Evolutionary conservation across 371 early-diverging fungal species (phyloP).

Genomic region (Mucor ambiguus): DNA sequence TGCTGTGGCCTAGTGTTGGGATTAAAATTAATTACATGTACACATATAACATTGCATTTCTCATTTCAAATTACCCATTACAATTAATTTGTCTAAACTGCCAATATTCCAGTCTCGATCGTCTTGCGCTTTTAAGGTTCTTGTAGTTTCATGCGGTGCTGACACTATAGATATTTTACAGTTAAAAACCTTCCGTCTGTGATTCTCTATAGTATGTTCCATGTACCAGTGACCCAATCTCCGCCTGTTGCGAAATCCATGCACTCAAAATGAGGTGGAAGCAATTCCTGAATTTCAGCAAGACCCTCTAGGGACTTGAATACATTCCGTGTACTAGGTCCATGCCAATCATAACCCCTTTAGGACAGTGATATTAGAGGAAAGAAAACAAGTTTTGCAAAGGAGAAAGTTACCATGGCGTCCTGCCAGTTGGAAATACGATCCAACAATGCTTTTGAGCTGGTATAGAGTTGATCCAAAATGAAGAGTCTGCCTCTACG

Average conservation of each 20-base stretch:
- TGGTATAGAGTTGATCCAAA: constrained; percentile 58
- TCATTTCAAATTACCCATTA: constrained; percentile 25
- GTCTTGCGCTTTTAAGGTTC: constrained; percentile 15
- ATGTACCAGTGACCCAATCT: constrained; percentile 25
- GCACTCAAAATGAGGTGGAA: constrained; percentile 25
- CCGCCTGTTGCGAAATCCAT: constrained; percentile 9
- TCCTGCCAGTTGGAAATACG: constrained; percentile 69
- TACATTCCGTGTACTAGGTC: constrained; percentile 48
- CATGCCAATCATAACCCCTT: constrained; percentile 65
- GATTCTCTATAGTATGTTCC: not conserved
- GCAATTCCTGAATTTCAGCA: constrained; percentile 9
- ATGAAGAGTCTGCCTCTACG: constrained; percentile 34
- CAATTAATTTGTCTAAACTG: constrained; percentile 14
- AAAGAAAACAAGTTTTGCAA: no score
- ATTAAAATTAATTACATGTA: not conserved
- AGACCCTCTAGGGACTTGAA: constrained; percentile 38
- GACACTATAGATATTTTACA: constrained; percentile 3
- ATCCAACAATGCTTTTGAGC: constrained; percentile 59
- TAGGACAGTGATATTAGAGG: no score
- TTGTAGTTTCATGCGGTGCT: constrained; percentile 12
- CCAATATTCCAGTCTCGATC: constrained; percentile 24
- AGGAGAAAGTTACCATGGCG: constrained; percentile 57
- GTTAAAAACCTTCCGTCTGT: not conserved
- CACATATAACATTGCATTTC: not conserved
- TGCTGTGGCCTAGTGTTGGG: constrained; percentile 60